These are phyloP conservation scores for Cladosporium sp. DNA, from an alignment of 2,329 filamentous ascomycete species.

Conservation along the genomic window DNA sequence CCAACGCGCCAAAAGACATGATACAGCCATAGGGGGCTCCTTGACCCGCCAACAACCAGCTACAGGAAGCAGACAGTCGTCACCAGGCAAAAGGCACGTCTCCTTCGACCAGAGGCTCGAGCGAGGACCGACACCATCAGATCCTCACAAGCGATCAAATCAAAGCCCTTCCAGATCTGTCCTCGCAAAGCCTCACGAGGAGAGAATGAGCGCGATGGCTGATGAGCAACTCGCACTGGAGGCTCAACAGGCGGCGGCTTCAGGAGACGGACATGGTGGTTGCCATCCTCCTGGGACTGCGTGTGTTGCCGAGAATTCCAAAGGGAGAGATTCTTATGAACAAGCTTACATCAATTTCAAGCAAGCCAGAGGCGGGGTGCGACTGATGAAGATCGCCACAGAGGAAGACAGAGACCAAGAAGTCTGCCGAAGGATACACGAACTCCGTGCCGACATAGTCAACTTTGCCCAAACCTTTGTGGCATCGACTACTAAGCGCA, in stretches of 20 bases:
- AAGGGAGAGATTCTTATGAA: too few species aligned
- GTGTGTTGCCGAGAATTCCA: too few species aligned
- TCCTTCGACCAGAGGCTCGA: constrained; percentile 2
- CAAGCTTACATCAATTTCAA: too few species aligned
- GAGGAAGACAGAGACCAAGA: background rate
- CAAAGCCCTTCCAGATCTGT: background rate
- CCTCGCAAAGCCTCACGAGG: background rate
- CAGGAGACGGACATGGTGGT: too few species aligned
- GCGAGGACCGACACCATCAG: background rate
- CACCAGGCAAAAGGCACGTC: background rate
- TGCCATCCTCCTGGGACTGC: too few species aligned
- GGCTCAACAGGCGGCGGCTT: too few species aligned
- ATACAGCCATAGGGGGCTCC: background rate
- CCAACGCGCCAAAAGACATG: background rate
- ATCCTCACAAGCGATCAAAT: background rate
- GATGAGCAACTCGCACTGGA: background rate
- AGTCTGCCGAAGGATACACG: constrained; percentile 1
- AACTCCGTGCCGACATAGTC: background rate
- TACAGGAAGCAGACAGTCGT: background rate
- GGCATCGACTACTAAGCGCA: background rate
- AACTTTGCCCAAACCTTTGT: background rate
- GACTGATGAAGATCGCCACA: background rate
- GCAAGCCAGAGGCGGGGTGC: too few species aligned
- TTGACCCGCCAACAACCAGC: background rate
- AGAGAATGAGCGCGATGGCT: background rate